Percentiles rank a stretch among this genome's conserved stretches.
These are phyloP conservation scores for Cryptococcus sp. DNA, from an alignment of 1,284 basidiomycete genomes.

Conservation along the genomic window DNA sequence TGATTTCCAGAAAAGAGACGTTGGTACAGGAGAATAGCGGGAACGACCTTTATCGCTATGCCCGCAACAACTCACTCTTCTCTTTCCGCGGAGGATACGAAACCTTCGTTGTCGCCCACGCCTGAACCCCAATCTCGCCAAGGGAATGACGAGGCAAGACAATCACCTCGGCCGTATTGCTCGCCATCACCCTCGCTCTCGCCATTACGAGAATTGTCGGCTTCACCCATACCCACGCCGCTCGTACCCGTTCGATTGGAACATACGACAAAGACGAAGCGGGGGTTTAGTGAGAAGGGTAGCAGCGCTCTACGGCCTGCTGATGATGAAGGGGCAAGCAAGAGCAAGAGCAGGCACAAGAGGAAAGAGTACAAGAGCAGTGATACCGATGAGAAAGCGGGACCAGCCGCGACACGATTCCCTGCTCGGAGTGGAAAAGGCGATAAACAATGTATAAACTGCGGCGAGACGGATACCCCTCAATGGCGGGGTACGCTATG, in stretches of 20 bases:
- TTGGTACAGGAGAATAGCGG: background rate
- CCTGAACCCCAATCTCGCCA: background rate
- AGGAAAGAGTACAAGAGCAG: background rate
- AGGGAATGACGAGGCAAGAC: background rate
- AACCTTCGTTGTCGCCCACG: background rate
- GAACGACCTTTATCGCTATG: background rate
- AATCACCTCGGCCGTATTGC: background rate
- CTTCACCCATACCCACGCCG: background rate
- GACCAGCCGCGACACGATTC: slow-evolving; percentile 9
- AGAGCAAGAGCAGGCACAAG: background rate
- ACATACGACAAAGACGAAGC: background rate
- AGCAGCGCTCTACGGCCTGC: background rate
- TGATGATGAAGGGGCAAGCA: background rate
- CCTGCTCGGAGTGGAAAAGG: slow-evolving; percentile 12
- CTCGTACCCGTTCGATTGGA: background rate
- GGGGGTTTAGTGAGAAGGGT: background rate
- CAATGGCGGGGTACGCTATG: slow-evolving; percentile 35
- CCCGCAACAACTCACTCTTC: background rate
- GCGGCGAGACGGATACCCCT: slow-evolving; percentile 31
- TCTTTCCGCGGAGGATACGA: background rate
- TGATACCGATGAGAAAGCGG: background rate
- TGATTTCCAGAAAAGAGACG: background rate
- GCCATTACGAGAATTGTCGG: background rate
- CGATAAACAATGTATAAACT: slow-evolving; percentile 33
- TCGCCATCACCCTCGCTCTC: no score